Evolutionary conservation across 2,329 filamentous ascomycete genomes (phyloP), one percentile per base, ranked within the genome.

Genomic region (Fulvia fulva): DNA sequence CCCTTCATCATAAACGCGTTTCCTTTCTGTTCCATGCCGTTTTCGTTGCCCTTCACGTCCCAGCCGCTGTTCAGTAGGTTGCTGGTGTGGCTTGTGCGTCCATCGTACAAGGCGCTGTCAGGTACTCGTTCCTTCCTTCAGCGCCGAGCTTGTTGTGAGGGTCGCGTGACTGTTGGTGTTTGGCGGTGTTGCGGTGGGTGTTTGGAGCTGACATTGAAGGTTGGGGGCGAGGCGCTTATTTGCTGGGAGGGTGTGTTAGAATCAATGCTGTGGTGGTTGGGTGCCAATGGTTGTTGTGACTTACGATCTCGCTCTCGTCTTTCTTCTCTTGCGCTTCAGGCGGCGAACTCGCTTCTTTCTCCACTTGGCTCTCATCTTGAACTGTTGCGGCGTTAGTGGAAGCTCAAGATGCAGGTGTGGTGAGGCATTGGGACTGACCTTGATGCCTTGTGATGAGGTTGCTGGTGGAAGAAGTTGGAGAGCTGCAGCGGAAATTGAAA

Each of bases 241-340:
- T 74, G 70, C 72, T 74, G 61, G n/a, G 19, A 50, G n/a, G 12
- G 14, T 49, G 34, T 43, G 37, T 54, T 41, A 11, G 19, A 34
- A 30, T 34, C 26, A 30, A 9, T 34, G 30, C 8, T 3, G 25
- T 51, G 21, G 34, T 44, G 19, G 45, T 43, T 11, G 22, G 26
- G 22, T n/a, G 54, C 21, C 54, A 53, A 52, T 57, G 44, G 46
- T 32, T 45, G 45, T 2, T 28, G 25, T 46, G 53, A 81, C 91
- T 86, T 85, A 97, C 94, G 87, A 92, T 83, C 94, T 84, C 75
- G 93, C 94, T 80, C 94, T 87, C 83, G 94, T 96, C 93, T 99
- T 99, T 91, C 94, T 95, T 84, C 94, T 91, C 92, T 99, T 99
- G 79, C 92, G 89, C 89, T 97, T 97, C 81, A 99, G 91, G 81